Evolutionary conservation across 2,329 filamentous ascomycete genomes (phyloP), one percentile per base, ranked within the genome.

Genomic region (Diaporthe citriasiana): DNA sequence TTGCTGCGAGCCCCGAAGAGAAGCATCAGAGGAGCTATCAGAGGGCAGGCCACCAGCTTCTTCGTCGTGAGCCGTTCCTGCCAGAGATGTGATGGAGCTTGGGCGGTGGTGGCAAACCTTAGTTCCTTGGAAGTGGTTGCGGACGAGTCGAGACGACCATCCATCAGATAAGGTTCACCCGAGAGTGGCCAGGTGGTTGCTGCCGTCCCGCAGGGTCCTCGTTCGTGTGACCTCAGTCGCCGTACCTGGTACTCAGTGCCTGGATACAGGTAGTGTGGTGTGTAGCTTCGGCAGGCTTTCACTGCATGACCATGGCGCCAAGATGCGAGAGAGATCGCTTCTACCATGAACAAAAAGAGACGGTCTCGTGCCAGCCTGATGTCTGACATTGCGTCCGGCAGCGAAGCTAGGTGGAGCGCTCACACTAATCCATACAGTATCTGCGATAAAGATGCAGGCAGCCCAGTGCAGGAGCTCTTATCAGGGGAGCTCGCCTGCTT

Each of bases 111-210:
- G 63, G 63, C 45, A 47, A 66, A 66, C 13, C 38, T 4, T 42
- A 10, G 30, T 30, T 38, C 30, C 22, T 38, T 27, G 27, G 45
- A 66, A 19, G 60, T 66, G 60, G 60, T 51, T 66, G 60, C n/a
- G 33, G 47, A 53, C 38, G 63, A 68, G 63, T 68, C 63, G 63
- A 53, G 47, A 22, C n/a, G 63, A 27, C 33, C n/a, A 53, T 19
- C 13, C 45, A 51, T 27, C 40, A 68, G 63, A 68, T 53, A 68
- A 68, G 63, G 47, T 68, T 68, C 47, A 53, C 30, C 63, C 63
- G 45, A 50, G 60, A 30, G 45, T 47, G 27, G 63, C 27, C 60
- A 63, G 27, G 60, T 38, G 60, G 42, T 65, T 65, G 22, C 38
- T 27, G 57, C 19, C 6, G 42, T 33, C 45, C 63, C 63, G 42